Conservation (phyloP, 805 yeast species). For the Priceomyces haplophilus region DNA sequence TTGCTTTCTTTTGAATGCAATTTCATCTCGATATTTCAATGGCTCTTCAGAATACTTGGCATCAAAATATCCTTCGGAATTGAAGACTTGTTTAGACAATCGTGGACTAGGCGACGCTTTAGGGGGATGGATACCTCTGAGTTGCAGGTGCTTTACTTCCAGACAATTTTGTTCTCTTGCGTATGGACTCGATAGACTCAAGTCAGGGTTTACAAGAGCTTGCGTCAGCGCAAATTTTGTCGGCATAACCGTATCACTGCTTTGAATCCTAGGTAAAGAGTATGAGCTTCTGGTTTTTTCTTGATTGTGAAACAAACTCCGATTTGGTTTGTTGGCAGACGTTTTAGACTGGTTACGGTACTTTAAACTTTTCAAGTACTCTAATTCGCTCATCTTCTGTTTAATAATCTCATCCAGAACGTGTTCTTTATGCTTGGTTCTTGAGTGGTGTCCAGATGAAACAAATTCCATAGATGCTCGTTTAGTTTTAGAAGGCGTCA, state of each 20-base stretch:
- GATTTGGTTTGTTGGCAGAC: slow-evolving; percentile 11
- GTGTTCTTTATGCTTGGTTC: slow-evolving; percentile 13
- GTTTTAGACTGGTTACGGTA: slow-evolving; percentile 22
- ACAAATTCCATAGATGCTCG: slow-evolving; percentile 15
- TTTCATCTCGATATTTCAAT: slow-evolving; percentile 25
- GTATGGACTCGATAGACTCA: background rate
- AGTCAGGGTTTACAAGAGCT: background rate
- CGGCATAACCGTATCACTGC: background rate
- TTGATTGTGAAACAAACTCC: slow-evolving; percentile 9
- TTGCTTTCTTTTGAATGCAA: slow-evolving; percentile 34
- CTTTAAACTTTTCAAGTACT: slow-evolving; percentile 26
- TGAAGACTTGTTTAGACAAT: background rate
- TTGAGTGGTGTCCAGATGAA: slow-evolving; percentile 18
- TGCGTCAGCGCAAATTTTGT: background rate
- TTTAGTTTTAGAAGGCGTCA: slow-evolving; percentile 9
- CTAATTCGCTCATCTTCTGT: slow-evolving; percentile 29
- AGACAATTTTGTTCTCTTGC: background rate
- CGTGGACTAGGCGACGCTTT: slow-evolving; percentile 1
- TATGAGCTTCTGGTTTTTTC: slow-evolving; percentile 3
- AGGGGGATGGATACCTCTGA: background rate
- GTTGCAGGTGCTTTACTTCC: background rate
- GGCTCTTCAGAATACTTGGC: slow-evolving; percentile 4
- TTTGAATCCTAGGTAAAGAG: background rate
- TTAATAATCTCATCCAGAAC: slow-evolving; percentile 16
- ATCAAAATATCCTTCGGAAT: slow-evolving; percentile 1